Conservation (phyloP, 2,329 filamentous ascomycete genomes). For the Penicillium sp. region DNA sequence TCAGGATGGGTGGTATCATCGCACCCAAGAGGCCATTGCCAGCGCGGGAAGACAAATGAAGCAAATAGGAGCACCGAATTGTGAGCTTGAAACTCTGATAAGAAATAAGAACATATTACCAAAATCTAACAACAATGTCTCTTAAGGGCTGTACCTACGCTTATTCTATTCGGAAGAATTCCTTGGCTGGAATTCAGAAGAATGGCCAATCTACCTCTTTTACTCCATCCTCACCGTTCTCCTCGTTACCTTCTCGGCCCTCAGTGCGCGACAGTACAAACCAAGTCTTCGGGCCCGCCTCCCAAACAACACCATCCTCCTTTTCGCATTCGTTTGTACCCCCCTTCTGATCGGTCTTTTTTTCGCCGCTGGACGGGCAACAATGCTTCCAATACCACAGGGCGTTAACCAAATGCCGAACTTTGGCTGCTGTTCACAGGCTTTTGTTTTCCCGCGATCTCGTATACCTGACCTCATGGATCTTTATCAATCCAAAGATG, state of each 20-base stretch:
- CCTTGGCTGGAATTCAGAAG: constrained; percentile 48
- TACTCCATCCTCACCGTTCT: constrained; percentile 28
- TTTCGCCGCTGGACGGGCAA: constrained; percentile 44
- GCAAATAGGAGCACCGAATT: constrained; percentile 24
- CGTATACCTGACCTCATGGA: constrained; percentile 11
- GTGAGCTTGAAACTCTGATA: constrained; percentile 9
- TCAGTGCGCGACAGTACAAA: background rate
- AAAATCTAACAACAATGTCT: background rate
- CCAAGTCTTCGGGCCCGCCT: constrained; percentile 13
- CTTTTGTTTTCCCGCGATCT: constrained; percentile 42
- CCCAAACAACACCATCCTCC: constrained; percentile 21
- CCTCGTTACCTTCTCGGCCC: constrained; percentile 4
- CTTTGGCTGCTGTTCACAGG: constrained; percentile 50
- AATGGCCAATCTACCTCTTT: constrained; percentile 40
- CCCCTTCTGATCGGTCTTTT: constrained; percentile 36
- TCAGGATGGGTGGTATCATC: constrained; percentile 50
- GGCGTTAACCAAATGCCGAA: constrained; percentile 44
- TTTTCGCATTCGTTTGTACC: constrained; percentile 29
- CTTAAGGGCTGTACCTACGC: constrained; percentile 44
- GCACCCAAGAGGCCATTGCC: constrained; percentile 38
- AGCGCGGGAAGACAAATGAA: constrained; percentile 33
- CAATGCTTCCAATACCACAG: constrained; percentile 35
- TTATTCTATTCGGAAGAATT: constrained; percentile 50
- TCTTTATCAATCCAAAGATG: constrained; percentile 12
- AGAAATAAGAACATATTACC: background rate